Evolutionary conservation across 306 rosid genomes (phyloP), one percentile per base, ranked within the genome.

Genomic region (Pyrus pyrifolia): DNA sequence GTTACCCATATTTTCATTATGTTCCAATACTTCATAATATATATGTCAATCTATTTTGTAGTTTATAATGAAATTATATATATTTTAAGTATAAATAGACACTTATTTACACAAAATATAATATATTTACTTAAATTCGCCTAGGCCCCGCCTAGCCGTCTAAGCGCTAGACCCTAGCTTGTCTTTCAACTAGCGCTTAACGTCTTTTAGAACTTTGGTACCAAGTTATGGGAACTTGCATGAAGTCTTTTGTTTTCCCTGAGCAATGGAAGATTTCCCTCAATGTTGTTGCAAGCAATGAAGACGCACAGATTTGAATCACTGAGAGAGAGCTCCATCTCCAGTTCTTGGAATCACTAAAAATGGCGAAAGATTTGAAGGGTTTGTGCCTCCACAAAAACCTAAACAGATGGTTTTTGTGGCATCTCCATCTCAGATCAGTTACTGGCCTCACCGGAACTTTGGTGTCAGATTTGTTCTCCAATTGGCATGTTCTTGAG

Each of bases 401-500:
- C 14, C 46, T 33, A 35, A 35, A 57, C 17, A 11, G 29, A 40
- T 4, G 40, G 60, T 38, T 81, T 71, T 29, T 63, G 72, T 42
- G 13, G 62, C 40, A 42, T 71, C 84, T 81, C 15, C 77, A 76
- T 59, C 80, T 81, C 70, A 64, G 74, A 64, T 81, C 74, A 15
- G 23, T 81, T 18, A 22, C 57, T 25, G 29, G 3, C 23, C 60
- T 35, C 19, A 30, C 38, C 11, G 7, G 13, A 18, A 60, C 22
- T 23, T 65, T 70, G 62, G 81, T 55, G 35, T 70, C 69, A 0
- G 72, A 64, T 13, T 23, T 81, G 63, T 71, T 81, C 23, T 59
- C 73, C 7, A 64, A 38, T 17, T 81, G 73, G 15, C 46, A 29
- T 71, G 52, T 44, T 65, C 81, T 81, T 53, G 57, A 76, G 33